Conservation (phyloP, 225 moss, liverwort and hornwort species). For the Polytrichum formosum region DNA sequence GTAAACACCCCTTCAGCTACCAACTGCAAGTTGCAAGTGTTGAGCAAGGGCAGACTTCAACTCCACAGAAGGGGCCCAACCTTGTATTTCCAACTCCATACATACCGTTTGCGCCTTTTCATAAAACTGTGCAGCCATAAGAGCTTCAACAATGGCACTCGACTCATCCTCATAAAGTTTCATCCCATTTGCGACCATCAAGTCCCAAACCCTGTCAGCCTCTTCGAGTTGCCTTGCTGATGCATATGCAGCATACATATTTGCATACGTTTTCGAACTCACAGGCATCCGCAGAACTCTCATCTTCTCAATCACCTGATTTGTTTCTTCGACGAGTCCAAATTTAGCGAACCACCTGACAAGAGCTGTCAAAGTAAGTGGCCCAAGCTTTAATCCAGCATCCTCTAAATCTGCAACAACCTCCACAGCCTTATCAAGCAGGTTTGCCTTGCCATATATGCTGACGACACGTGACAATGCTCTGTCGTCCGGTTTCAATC, state of each 20-base stretch:
- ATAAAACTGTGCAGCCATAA: slow-evolving; percentile 19
- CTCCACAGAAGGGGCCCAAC: slow-evolving; percentile 26
- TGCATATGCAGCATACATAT: slow-evolving; percentile 46
- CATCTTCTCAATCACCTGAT: slow-evolving; percentile 47
- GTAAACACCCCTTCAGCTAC: no score
- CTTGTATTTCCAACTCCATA: slow-evolving; percentile 26
- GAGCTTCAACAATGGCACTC: slow-evolving; percentile 28
- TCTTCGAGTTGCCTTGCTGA: slow-evolving; percentile 26
- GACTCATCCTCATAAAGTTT: slow-evolving; percentile 17
- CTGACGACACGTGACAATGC: slow-evolving; percentile 58
- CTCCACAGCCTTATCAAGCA: slow-evolving; percentile 56
- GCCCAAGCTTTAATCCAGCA: slow-evolving; percentile 56
- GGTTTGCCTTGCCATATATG: slow-evolving; percentile 59
- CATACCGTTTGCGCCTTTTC: slow-evolving; percentile 20
- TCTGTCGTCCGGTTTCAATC: slow-evolving; percentile 74
- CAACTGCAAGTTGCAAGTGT: slow-evolving; percentile 4
- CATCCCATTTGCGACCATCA: slow-evolving; percentile 29
- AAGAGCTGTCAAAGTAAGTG: slow-evolving; percentile 53
- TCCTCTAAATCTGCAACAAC: slow-evolving; percentile 63
- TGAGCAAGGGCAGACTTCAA: slow-evolving; percentile 16
- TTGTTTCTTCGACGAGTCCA: slow-evolving; percentile 69
- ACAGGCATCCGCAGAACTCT: slow-evolving; percentile 21
- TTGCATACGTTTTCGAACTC: slow-evolving; percentile 26
- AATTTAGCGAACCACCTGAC: slow-evolving; percentile 61
- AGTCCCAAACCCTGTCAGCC: slow-evolving; percentile 27